A percentile compares a stretch with the other conserved stretches of the same genome.
These are phyloP conservation scores for Alisma plantagoaquatica DNA, from an alignment of 106 monocot species.

Conservation along the genomic window DNA sequence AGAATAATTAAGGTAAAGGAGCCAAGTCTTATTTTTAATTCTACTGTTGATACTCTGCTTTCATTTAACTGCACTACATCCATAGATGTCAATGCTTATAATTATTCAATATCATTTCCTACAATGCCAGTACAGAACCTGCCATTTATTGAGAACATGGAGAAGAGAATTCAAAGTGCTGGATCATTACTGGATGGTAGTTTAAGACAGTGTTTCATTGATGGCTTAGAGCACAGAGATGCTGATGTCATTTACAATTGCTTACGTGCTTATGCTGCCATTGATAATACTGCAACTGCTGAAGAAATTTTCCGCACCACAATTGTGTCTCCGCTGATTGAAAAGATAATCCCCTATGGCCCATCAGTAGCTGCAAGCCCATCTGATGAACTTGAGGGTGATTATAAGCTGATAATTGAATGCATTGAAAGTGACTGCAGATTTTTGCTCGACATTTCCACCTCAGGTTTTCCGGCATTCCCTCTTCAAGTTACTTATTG, in stretches of 20 bases:
- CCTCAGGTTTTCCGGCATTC: slow-evolving; percentile 38
- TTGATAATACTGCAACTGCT: slow-evolving; percentile 79
- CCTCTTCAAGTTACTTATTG: background rate
- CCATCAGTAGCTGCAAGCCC: slow-evolving; percentile 31
- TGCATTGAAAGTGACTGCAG: slow-evolving; percentile 72
- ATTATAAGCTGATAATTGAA: slow-evolving; percentile 59
- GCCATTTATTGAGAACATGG: slow-evolving; percentile 94
- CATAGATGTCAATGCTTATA: too few species aligned
- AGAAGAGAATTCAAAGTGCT: slow-evolving; percentile 80
- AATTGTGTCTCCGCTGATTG: slow-evolving; percentile 68
- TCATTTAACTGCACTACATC: too few species aligned
- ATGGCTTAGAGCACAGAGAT: slow-evolving; percentile 68
- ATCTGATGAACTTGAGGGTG: slow-evolving; percentile 55
- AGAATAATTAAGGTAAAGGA: too few species aligned
- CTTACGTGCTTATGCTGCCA: slow-evolving; percentile 95
- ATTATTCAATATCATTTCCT: too few species aligned
- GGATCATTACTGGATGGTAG: slow-evolving; percentile 51
- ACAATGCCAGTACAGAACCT: slow-evolving; percentile 87
- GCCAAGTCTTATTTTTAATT: too few species aligned
- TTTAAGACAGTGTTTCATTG: slow-evolving; percentile 63
- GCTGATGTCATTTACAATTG: slow-evolving; percentile 81
- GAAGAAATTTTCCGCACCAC: slow-evolving; percentile 83
- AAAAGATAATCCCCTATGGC: slow-evolving; percentile 50
- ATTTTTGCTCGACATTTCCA: slow-evolving; percentile 90
- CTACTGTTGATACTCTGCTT: too few species aligned